Evolutionary conservation across 78 protist genomes (phyloP).

Genomic region (Trichosphaerium sp.): DNA sequence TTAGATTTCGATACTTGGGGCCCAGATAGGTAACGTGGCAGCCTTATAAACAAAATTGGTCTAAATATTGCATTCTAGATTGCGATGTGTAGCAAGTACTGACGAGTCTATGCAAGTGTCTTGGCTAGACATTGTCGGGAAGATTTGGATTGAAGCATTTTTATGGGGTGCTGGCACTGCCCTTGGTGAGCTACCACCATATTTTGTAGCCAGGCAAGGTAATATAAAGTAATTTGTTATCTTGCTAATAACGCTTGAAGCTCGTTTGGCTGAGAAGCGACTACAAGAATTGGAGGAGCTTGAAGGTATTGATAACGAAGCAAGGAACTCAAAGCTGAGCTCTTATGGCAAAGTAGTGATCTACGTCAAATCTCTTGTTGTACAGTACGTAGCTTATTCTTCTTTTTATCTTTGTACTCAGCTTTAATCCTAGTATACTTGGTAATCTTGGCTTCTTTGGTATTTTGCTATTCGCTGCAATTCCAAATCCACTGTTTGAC

Average conservation of each 20-base stretch:
- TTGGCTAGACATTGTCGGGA: too few species aligned
- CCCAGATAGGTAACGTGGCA: conserved; percentile 21
- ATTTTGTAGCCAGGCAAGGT: conserved; percentile 54
- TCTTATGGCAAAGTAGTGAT: too few species aligned
- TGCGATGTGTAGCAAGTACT: too few species aligned
- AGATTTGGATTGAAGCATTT: too few species aligned
- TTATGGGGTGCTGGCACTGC: conserved; percentile 83
- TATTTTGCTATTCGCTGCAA: conserved; percentile 61
- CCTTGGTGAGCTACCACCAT: conserved; percentile 79
- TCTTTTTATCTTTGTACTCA: too few species aligned
- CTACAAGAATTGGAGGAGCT: conserved; percentile 20
- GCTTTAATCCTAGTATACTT: too few species aligned
- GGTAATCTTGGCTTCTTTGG: conserved; percentile 49
- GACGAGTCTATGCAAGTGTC: too few species aligned
- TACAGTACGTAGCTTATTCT: too few species aligned
- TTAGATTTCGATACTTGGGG: conserved; percentile 24
- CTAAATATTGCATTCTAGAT: too few species aligned
- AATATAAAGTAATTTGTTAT: conserved; percentile 13
- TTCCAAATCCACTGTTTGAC: conserved; percentile 74
- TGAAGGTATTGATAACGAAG: not conserved
- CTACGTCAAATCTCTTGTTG: too few species aligned
- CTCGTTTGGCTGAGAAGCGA: not conserved
- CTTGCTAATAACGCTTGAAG: not conserved
- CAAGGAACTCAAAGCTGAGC: too few species aligned
- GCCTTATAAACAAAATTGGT: too few species aligned